phyloP scores from a whole-genome alignment of 352 stramenopile species.

The Pythium brassicae region DNA sequence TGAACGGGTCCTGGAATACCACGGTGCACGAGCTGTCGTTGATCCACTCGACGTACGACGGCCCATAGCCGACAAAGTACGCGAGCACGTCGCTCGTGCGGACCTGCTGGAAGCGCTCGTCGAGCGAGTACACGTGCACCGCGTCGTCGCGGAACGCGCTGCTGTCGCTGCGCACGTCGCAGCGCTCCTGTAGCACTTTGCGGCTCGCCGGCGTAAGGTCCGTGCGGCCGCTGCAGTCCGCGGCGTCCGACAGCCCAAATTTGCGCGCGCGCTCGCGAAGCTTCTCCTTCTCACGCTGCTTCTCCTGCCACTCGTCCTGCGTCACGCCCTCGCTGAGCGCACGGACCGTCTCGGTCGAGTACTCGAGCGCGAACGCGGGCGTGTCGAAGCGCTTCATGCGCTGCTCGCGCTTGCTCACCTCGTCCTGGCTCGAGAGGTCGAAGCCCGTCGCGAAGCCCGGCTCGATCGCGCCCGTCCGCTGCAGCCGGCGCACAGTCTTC shows the following conservation, averaged over 20 bases:
- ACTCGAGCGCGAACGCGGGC: conserved; percentile 65
- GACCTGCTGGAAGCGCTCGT: conserved; percentile 76
- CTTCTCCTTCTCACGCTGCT: conserved; percentile 58
- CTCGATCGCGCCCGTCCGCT: conserved; percentile 59
- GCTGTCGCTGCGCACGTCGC: conserved; percentile 42
- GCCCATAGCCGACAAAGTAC: conserved; percentile 77
- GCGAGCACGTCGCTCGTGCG: conserved; percentile 73
- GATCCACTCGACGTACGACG: conserved; percentile 85
- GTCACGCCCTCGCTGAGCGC: conserved; percentile 61
- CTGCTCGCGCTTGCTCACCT: conserved; percentile 60
- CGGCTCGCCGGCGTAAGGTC: conserved; percentile 32
- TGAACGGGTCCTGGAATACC: conserved; percentile 78
- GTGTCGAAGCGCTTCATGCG: conserved; percentile 83
- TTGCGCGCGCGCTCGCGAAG: conserved; percentile 64
- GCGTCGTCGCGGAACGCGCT: conserved; percentile 53
- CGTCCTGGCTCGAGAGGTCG: conserved; percentile 58
- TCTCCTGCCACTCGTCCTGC: conserved; percentile 64
- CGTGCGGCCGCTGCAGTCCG: conserved; percentile 22
- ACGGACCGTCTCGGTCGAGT: conserved; percentile 52
- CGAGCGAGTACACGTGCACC: conserved; percentile 80
- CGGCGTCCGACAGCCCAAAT: conserved; percentile 43
- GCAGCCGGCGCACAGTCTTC: conserved; percentile 67
- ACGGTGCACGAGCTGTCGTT: conserved; percentile 84
- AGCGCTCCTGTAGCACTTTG: conserved; percentile 63
- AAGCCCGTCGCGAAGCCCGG: conserved; percentile 69